Evolutionary conservation across 2,329 filamentous ascomycete genomes (phyloP), one percentile per base, ranked within the genome.

Genomic region (Metarhizium humberi): DNA sequence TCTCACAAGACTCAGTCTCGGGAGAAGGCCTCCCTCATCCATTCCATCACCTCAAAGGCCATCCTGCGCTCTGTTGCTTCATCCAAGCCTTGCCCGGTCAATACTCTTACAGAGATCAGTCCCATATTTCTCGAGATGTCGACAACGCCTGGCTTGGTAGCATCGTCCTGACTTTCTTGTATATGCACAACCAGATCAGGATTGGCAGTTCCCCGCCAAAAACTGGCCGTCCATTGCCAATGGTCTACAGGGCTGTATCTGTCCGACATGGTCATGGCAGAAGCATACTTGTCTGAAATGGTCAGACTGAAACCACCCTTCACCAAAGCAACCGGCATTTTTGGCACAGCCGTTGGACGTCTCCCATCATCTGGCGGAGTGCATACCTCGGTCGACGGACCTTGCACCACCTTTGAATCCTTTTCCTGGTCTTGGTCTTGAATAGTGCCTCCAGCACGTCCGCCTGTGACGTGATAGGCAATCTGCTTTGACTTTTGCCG

Each of bases 221-320:
- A 80, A 47, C 88, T 92, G 40, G 92, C 92, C 77, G 94, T 90
- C 92, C 92, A 97, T 69, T 95, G 88, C 91, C 92, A 97, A 72
- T 97, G 92, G 64, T 95, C 91, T n/a, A 88, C 79, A 0, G 88
- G 85, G 16, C 84, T 81, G 68, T 95, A 96, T 6, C 79, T 77
- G 66, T 95, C 91, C 18, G 78, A 75, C 61, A 95, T 90, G 1
- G 88, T 86, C 47, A 92, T 84, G 14, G 78, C 76, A 54, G 81
- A 83, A 1, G 91, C 88, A 67, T 87, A 92, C 50, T 78, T 75
- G 67, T 96, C 88, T 1, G 89, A 86, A 0, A 87, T 80, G 13
- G 86, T 87, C 45, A 96, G 81, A 58, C 90, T 90, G 70, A 90
- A 96, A 25, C 88, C 83, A n/a, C 72, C 81, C 1, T 87, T 84